A percentile compares a stretch with the other conserved stretches of the same genome.
phyloP scores from a whole-genome alignment of 148 eudicot species.

The Gaultheria prostrata region DNA sequence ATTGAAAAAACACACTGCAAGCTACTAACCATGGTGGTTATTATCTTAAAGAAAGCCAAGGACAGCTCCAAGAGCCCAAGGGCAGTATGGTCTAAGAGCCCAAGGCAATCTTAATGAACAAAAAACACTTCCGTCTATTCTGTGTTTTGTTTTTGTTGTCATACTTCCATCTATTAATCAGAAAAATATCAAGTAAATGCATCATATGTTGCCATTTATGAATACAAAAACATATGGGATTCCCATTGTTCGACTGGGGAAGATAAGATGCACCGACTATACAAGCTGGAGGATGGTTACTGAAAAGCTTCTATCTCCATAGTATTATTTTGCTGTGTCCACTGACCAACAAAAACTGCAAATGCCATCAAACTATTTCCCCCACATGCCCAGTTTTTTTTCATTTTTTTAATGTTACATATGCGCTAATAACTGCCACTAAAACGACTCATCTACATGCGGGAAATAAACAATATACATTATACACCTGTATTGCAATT shows the following conservation, averaged over 20 bases:
- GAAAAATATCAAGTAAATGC: too few species aligned
- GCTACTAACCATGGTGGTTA: too few species aligned
- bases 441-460: not conserved
- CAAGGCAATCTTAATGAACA: too few species aligned
- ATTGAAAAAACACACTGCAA: too few species aligned
- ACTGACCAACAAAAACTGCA: not conserved
- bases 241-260: not conserved
- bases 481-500: not conserved
- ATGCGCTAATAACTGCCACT: not conserved
- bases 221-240: too few species aligned
- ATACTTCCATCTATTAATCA: too few species aligned
- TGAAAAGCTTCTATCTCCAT: not conserved
- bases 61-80: too few species aligned
- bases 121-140: too few species aligned
- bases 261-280: not conserved
- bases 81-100: too few species aligned
- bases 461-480: not conserved
- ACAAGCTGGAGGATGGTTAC: not conserved
- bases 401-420: not conserved
- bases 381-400: not conserved
- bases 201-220: too few species aligned
- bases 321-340: not conserved
- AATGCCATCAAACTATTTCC: not conserved
- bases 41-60: too few species aligned
- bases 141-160: too few species aligned